Base-by-base conservation (phyloP, 208 protist species). In the Angomonas deanei region DNA sequence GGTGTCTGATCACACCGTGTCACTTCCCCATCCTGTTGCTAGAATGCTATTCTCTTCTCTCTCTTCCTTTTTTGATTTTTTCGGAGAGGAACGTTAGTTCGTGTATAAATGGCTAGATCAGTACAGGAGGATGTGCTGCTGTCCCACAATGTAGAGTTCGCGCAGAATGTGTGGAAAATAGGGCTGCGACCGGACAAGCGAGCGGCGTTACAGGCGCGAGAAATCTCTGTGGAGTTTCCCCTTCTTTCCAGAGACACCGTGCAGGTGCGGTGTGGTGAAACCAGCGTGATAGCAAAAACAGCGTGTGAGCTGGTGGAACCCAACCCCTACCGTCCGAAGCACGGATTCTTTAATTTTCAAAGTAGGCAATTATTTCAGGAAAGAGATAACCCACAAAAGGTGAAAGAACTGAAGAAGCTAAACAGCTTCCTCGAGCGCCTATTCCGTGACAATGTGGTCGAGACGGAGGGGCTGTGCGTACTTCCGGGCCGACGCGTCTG, bases 381-480 rank as follows among this genome's bases (percentile, higher is more conserved):
- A 53, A 82, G 86, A 32, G 78, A 91, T 47, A 62, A 61, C 10
- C 34, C 70, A 21, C 55, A 68, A 13, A 66, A 76, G 47, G 55
- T 54, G 21, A 65, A 59, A 30, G 69, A 74, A 30, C 39, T 80
- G 4, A 73, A 74, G 60, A 76, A 88, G 33, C 57, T 97, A 0
- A 77, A 66, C n/a, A 66, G 78, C 28, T 81, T 97, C 26, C 64
- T 99, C 21, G 92, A 97, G 49, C 73, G 90, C 5, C 76, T 93
- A 17, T 72, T 98, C 26, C 82, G 84, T 48, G 89, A 87, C 27
- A 80, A 86, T 59, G 96, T 97, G 0, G 67, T 99, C 0, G 97
- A 99, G 78, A 97, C 89, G 6, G 97, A 98, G 66, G 77, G 84
- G 11, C 80, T 99, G 21, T 99, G 97, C 70, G 91, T 98, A 27